Evolutionary conservation across 768 basidiomycete genomes (phyloP), one percentile per base, ranked within the genome.

Genomic region (Sporobolomyces phaffii): DNA sequence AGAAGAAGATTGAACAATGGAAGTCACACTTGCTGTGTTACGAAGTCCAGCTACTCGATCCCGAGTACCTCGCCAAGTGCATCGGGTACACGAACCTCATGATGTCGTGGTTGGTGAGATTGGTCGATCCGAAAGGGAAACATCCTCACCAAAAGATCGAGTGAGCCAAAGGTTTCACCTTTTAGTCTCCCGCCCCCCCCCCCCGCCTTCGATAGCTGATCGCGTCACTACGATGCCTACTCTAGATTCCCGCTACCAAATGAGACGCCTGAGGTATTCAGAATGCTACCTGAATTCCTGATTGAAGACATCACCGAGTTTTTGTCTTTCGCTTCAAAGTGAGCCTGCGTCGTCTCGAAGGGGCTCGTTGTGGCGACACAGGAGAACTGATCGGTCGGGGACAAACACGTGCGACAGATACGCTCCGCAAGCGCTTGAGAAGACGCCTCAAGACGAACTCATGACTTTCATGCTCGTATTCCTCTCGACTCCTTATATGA

Each of bases 401-500:
- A 10, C 43, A n/a, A n/a, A n/a, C n/a, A n/a, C n/a, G n/a, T n/a
- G 8, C 20, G 17, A 14, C 64, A 78, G 77, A 26, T 76, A 77
- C 62, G 68, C 77, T 10, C 91, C 91, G 0, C 85, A 91, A 49
- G 89, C 87, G 57, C 84, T 97, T 56, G 88, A 91, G 64, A 78
- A 89, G 53, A 82, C 87, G 0, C 91, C 92, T 49, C 93, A 90
- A 79, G 84, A 85, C 15, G 91, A 92, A 71, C 80, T 98, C 18
- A 80, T 98, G 72, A 84, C 86, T 1, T 98, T 97, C 78, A 83
- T 86, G 24, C 79, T 99, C 72, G 91, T 90, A 3, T 97, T 97
- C 82, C 80, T 99, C 66, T 91, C 90, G 41, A 94, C 93, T 0
- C 91, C 90, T 84, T 98, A 92, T 77, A 93, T 99, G 82, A 96